phyloP scores from a whole-genome alignment of 139 green algal genomes.

The Eudorina sp. region DNA sequence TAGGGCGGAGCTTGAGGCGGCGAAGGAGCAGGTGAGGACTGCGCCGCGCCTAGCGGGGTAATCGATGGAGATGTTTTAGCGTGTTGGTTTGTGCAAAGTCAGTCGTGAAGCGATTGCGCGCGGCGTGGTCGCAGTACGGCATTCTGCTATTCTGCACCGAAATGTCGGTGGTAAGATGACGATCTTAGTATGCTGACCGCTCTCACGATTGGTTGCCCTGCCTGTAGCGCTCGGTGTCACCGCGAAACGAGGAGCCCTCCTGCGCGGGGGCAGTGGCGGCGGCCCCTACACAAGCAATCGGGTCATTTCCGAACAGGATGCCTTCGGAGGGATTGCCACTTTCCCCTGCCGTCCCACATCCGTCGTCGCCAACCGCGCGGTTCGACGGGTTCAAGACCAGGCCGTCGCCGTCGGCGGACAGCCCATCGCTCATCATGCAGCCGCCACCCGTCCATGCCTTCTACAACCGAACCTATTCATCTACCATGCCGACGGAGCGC shows the following conservation, averaged over 20 bases:
- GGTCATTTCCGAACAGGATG: background rate
- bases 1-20: constrained; percentile 4
- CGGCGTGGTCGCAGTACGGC: too few species aligned
- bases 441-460: background rate
- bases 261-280: background rate
- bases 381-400: constrained; percentile 35
- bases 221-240: background rate
- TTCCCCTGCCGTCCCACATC: background rate
- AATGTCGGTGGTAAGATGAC: too few species aligned
- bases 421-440: constrained; percentile 22
- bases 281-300: background rate
- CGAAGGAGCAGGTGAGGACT: background rate
- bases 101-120: too few species aligned
- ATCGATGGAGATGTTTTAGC: too few species aligned
- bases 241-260: background rate
- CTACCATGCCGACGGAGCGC: constrained; percentile 27
- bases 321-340: background rate
- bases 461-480: background rate
- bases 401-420: background rate
- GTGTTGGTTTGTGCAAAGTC: too few species aligned
- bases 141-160: too few species aligned
- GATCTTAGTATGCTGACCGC: too few species aligned
- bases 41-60: too few species aligned
- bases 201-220: too few species aligned
- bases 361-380: background rate